Base-by-base conservation (phyloP, 352 stramenopile species). In the Phytophthora podocarpi region DNA sequence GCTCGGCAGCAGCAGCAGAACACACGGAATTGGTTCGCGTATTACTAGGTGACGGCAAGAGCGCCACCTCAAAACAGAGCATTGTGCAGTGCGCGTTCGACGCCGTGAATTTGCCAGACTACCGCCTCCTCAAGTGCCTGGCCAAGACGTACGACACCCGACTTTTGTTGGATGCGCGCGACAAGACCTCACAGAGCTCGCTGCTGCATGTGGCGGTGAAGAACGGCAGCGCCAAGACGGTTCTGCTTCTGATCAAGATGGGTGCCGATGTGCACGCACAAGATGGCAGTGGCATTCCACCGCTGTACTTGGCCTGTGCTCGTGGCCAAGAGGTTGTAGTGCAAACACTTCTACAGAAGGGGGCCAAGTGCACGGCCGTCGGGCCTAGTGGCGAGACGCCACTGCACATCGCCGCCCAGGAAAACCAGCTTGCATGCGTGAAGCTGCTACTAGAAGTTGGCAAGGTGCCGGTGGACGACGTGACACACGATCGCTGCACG, bases 391-490 rank as follows among this genome's bases (percentile, higher is more conserved):
- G 83, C 30, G 82, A 95, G 70, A 90, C 78, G 9, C 74, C 85
- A 16, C 70, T 95, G 30, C 85, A 95, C 54, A 89, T 95, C 23
- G 82, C 85, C 3, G 83, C 83, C 8, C 85, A 95, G 67, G 85
- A 95, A 41, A 93, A 93, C 59, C 85, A 92, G 36, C 53, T 91
- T 26, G 74, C 68, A 42, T 92, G 83, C 40, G 78, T 92, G 26
- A 73, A 78, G 53, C 45, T 91, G 13, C 63, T 93, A 18, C 70
- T 95, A 5, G 70, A 69, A 24, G 59, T 78, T 32, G 74, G 73
- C 6, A 63, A 71, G 10, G 78, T 80, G 8, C 46, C 50, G 1
- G 78, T 95, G 40, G 83, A 95, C 46, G 67, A 57, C 5, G 62
- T 74, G 47, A 95, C 80, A 13, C 60, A 72, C 11, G 77, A 90